These are phyloP conservation scores for Aspergillus bombycis DNA, from an alignment of 2,329 filamentous ascomycete genomes.

Conservation along the genomic window DNA sequence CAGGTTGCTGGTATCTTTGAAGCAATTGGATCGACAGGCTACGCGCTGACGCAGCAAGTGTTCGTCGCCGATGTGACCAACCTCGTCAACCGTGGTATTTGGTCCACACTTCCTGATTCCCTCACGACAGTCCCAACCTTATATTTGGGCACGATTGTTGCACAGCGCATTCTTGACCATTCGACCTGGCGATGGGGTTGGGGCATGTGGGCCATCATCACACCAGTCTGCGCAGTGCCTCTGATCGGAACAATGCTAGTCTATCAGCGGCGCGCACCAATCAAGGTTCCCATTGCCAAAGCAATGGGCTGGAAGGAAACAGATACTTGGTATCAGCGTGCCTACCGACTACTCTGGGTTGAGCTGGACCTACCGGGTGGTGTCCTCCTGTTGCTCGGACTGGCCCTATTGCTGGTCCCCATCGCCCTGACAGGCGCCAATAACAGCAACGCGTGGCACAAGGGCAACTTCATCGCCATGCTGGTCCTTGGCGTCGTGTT, in stretches of 20 bases:
- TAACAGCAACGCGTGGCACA: slow-evolving; percentile 29
- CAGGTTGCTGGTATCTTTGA: slow-evolving; percentile 58
- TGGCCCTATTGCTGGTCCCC: slow-evolving; percentile 41
- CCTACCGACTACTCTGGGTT: slow-evolving; percentile 22
- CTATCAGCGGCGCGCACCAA: slow-evolving; percentile 32
- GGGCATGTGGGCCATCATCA: slow-evolving; percentile 48
- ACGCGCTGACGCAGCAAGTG: slow-evolving; percentile 65
- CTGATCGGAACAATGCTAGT: slow-evolving; percentile 38
- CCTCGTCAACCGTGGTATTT: slow-evolving; percentile 62
- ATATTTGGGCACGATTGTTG: slow-evolving; percentile 58
- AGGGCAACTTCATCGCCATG: slow-evolving; percentile 42
- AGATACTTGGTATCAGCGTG: slow-evolving; percentile 23
- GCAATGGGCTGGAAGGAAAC: slow-evolving; percentile 5
- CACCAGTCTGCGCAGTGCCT: slow-evolving; percentile 38
- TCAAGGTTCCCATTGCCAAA: not conserved
- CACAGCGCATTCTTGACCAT: slow-evolving; percentile 39
- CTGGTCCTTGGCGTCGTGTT: slow-evolving; percentile 36
- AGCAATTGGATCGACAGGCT: slow-evolving; percentile 61
- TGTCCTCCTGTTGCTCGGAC: slow-evolving; percentile 35
- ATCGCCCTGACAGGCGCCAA: slow-evolving; percentile 42
- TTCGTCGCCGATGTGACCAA: slow-evolving; percentile 67
- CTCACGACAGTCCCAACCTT: slow-evolving; percentile 51
- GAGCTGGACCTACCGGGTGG: slow-evolving; percentile 41
- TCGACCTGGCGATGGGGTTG: slow-evolving; percentile 48
- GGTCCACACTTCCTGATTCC: slow-evolving; percentile 62